Evolutionary conservation across 179 eudicot species (phyloP).

Genomic region (Silene noctiflora): DNA sequence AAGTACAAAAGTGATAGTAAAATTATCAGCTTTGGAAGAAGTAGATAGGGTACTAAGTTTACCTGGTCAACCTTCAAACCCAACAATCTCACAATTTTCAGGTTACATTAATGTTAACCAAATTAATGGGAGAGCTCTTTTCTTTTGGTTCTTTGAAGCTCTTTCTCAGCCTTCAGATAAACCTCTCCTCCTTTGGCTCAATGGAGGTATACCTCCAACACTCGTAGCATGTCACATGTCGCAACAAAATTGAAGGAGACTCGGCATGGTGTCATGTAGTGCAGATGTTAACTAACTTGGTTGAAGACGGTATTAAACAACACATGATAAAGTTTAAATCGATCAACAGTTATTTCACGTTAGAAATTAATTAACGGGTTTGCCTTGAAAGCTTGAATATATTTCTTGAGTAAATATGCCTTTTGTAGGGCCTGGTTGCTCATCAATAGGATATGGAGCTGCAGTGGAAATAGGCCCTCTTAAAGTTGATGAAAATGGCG

Average conservation of each 20-base stretch:
- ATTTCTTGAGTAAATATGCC: no score
- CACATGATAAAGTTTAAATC: no score
- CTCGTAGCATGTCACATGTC: no score
- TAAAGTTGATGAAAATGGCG: slow-evolving; percentile 40
- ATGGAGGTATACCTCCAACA: slow-evolving; percentile 46
- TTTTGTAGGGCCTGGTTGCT: slow-evolving; percentile 60
- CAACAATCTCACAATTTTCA: slow-evolving; percentile 49
- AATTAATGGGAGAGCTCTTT: slow-evolving; percentile 64
- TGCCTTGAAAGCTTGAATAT: not conserved
- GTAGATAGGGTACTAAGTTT: slow-evolving; percentile 40
- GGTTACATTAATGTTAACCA: slow-evolving; percentile 65
- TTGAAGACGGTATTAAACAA: no score
- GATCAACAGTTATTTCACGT: no score
- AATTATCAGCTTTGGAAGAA: slow-evolving; percentile 25
- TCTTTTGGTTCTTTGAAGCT: slow-evolving; percentile 71
- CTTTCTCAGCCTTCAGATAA: slow-evolving; percentile 41
- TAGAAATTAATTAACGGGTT: no score
- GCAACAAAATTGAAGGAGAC: no score
- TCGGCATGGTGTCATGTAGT: no score
- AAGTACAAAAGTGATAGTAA: slow-evolving; percentile 25
- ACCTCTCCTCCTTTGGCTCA: slow-evolving; percentile 67
- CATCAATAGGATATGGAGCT: slow-evolving; percentile 75
- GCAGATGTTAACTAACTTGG: no score
- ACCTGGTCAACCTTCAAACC: slow-evolving; percentile 58
- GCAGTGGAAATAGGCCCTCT: slow-evolving; percentile 70